phyloP scores from a whole-genome alignment of 2,329 filamentous ascomycete species.

The Coleophoma crateriformis region DNA sequence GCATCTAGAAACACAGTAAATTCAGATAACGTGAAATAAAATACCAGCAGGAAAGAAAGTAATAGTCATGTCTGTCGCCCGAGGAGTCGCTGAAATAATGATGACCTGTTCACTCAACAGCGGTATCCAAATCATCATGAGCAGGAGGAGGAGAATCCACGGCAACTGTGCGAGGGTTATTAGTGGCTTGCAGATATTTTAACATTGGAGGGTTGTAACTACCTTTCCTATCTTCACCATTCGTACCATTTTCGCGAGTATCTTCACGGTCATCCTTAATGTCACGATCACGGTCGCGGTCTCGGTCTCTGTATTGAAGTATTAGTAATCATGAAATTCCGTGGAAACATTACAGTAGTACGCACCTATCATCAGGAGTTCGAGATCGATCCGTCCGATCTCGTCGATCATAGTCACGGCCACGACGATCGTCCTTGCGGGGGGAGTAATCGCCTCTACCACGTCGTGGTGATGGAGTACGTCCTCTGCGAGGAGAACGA shows the following conservation, averaged over 20 bases:
- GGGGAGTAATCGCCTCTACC: slow-evolving; percentile 72
- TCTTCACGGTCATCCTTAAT: slow-evolving; percentile 60
- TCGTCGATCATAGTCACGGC: slow-evolving; percentile 68
- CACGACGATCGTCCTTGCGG: slow-evolving; percentile 80
- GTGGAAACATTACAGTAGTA: background rate
- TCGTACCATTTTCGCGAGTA: slow-evolving; percentile 70
- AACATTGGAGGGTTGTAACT: slow-evolving; percentile 22
- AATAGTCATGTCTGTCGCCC: slow-evolving; percentile 19
- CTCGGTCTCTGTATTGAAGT: slow-evolving; percentile 15
- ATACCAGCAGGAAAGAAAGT: slow-evolving; percentile 19
- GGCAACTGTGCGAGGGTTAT: slow-evolving; percentile 32
- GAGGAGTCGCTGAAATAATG: slow-evolving; percentile 13
- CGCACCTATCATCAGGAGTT: slow-evolving; percentile 59
- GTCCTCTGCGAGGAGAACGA: slow-evolving; percentile 61
- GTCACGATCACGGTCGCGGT: slow-evolving; percentile 30
- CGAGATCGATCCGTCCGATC: slow-evolving; percentile 68
- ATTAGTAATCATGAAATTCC: background rate
- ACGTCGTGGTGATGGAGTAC: slow-evolving; percentile 72
- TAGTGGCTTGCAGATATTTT: slow-evolving; percentile 14
- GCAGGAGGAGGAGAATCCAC: slow-evolving; percentile 75
- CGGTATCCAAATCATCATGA: slow-evolving; percentile 94
- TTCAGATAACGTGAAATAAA: slow-evolving; percentile 19
- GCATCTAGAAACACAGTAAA: slow-evolving; percentile 27
- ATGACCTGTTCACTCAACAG: slow-evolving; percentile 52
- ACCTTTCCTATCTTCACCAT: slow-evolving; percentile 92